Conservation (phyloP, 225 moss, liverwort and hornwort species). For the Polytrichum commune region DNA sequence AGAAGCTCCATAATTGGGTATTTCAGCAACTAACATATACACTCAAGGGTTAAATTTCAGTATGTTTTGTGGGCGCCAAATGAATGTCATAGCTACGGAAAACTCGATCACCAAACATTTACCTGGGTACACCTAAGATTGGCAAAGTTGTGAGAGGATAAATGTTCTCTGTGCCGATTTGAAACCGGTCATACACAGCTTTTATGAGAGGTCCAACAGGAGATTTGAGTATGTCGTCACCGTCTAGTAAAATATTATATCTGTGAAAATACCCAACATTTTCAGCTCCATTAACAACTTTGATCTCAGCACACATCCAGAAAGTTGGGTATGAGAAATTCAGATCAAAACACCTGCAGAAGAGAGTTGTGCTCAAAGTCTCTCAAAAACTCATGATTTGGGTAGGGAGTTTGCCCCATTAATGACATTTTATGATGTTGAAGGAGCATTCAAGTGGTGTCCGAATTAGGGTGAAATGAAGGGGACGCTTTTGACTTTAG, state of each 20-base stretch:
- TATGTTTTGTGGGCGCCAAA: too few species aligned
- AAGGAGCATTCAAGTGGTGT: too few species aligned
- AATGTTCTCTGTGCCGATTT: constrained; percentile 49
- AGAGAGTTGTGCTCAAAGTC: too few species aligned
- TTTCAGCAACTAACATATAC: background rate
- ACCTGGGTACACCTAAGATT: constrained; percentile 77
- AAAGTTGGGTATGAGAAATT: too few species aligned
- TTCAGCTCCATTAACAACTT: background rate
- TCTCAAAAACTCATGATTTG: too few species aligned
- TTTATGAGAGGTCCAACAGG: constrained; percentile 61
- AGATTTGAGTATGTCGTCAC: constrained; percentile 59
- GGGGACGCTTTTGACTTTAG: too few species aligned
- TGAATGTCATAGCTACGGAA: background rate
- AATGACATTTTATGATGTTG: too few species aligned
- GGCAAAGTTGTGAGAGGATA: constrained; percentile 77
- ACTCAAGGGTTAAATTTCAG: background rate
- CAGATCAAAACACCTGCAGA: too few species aligned
- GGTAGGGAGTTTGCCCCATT: too few species aligned
- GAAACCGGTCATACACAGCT: constrained; percentile 42
- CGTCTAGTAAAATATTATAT: constrained; percentile 64
- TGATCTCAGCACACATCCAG: too few species aligned
- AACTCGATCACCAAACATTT: background rate
- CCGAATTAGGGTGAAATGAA: too few species aligned
- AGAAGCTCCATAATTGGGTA: background rate
- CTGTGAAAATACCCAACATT: constrained; percentile 28